These are phyloP conservation scores for Lactifluus piperatus DNA, from an alignment of 768 basidiomycete species.

Conservation along the genomic window DNA sequence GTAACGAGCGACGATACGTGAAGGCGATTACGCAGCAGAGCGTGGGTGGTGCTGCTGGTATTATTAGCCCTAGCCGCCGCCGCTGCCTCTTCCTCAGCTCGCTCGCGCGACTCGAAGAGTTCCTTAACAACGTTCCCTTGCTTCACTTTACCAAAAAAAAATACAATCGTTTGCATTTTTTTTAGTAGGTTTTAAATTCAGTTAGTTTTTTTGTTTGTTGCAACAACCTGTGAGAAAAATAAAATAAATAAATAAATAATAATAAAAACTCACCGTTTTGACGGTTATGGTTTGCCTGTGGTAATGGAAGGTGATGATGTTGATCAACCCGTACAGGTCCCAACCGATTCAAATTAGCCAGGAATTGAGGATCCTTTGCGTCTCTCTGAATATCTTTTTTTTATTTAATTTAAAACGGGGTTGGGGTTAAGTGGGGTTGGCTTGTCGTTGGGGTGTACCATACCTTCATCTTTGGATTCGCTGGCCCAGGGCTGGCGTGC, in stretches of 20 bases:
- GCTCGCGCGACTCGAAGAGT: slow-evolving; percentile 45
- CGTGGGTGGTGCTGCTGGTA: slow-evolving; percentile 5
- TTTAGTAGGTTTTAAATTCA: too few relatives aligned
- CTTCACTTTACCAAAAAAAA: slow-evolving; percentile 22
- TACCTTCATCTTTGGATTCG: slow-evolving; percentile 14
- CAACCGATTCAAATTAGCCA: slow-evolving; percentile 52
- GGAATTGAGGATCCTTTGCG: slow-evolving; percentile 61
- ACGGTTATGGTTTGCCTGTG: slow-evolving; percentile 42
- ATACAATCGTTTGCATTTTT: too few relatives aligned
- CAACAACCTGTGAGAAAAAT: background rate
- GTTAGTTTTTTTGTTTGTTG: too few relatives aligned
- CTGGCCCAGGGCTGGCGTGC: slow-evolving; percentile 9
- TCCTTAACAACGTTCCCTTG: slow-evolving; percentile 25
- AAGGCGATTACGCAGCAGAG: slow-evolving; percentile 42
- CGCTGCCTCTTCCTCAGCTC: slow-evolving; percentile 48
- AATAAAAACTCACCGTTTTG: slow-evolving; percentile 43
- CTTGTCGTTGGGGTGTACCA: background rate
- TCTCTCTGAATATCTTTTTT: slow-evolving; percentile 31
- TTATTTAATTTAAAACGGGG: too few relatives aligned
- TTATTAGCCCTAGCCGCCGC: slow-evolving; percentile 20
- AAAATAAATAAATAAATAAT: too few relatives aligned
- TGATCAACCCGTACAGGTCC: slow-evolving; percentile 67
- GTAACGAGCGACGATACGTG: slow-evolving; percentile 43
- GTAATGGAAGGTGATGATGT: too few relatives aligned
- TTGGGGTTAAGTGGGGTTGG: background rate